Evolutionary conservation across 306 rosid genomes (phyloP), one percentile per base, ranked within the genome.

Genomic region (Pterocarpus macrocarpus): DNA sequence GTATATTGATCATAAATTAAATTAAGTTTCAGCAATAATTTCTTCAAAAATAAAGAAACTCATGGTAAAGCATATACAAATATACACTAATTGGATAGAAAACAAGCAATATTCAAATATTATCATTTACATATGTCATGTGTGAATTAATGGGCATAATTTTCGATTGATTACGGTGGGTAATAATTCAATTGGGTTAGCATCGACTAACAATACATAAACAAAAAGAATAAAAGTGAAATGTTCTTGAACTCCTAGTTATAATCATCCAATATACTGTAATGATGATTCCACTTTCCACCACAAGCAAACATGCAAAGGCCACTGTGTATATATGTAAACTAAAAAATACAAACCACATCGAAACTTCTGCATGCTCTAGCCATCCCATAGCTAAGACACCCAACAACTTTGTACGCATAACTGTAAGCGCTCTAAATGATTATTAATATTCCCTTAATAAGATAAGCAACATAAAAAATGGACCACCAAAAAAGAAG

Each of bases 401-500:
- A 2, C 17, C 11, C 49, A 22, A 22, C 28, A 22, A 22, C 28
- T 0, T 22, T 22, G 28, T 22, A 22, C 28, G 28, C 28, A 22
- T 22, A 61, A 69, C 35, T 39, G 7, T 66, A 7, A 16, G 14
- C 1, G 39, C 15, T 38, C 74, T 53, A 30, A 52, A 64, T 72
- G 66, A 63, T 22, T 28, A 63, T 7, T 66, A 70, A 57, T 62
- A 43, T 53, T 75, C 2, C 39, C 28, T 22, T 22, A 22, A 22
- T 66, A 50, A 77, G 68, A 59, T 67, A 69, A 56, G 75, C 36
- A 17, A 86, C 70, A n/a, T 74, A 82, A 47, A 47, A 79, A 63
- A 81, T 83, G 85, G 86, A 85, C 85, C 85, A 81, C 77, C 66
- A 28, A 22, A 22, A 22, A 22, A 22, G 28, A 22, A 22, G 28